Base-by-base conservation (phyloP, 78 protist genomes). In the Dictyostelium intermedium region DNA sequence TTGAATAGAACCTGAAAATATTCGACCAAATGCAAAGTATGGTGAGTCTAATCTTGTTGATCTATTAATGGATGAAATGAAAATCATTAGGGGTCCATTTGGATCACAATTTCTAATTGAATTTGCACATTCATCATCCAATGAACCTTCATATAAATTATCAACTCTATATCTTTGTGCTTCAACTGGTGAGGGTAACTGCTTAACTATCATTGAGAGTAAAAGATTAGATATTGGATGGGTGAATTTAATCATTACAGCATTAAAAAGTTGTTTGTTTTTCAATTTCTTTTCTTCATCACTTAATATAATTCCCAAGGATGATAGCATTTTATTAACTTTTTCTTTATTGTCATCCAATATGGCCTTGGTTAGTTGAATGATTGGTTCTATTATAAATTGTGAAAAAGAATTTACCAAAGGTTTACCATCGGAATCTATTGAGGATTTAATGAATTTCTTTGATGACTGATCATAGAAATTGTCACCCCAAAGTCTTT, bases 1-100 rank as follows among this genome's bases (percentile, higher is more conserved):
- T 84, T 82, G 14, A 43, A 98, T 61, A 34, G 87, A 92, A 14
- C 99, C 99, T 8, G 99, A 93, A 98, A 98, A 99, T 45, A 99
- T 99, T 83, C 99, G 98, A 45, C 99, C 99, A 97, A 91, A 83
- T 32, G 87, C 98, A 92, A 43, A 91, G 37, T 99, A 99, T 60
- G 99, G 98, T 23, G 5, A 20, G 0, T 20, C 20, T 18, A 2
- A 79, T 97, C 97, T 56, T 56, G 1, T 20, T 5, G 66, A 20
- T 56, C 7, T 7, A 6, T 20, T 20, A 5, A 56, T 20, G 20
- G 66, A 56, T 1, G 66, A 56, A 80, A 99, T 97, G 97, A 99
- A 99, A 97, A 99, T 70, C 97, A 98, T 83, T 50, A 99, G 96
- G 1, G 99, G 99, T 1, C 98, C 99, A 23, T 81, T 77, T 39